These are phyloP conservation scores for Podila verticillata DNA, from an alignment of 192 early-diverging fungal species.

Conservation along the genomic window DNA sequence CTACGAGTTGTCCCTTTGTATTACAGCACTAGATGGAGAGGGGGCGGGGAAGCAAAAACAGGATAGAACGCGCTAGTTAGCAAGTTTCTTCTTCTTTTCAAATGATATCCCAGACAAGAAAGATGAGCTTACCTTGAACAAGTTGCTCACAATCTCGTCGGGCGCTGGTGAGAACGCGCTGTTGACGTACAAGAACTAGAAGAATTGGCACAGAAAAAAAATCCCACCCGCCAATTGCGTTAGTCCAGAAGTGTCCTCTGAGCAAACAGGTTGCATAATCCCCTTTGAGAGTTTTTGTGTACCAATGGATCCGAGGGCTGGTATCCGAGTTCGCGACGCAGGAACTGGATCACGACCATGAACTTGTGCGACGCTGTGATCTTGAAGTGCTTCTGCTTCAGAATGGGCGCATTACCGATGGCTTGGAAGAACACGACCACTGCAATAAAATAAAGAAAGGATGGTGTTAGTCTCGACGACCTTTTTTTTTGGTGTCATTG, in stretches of 20 bases:
- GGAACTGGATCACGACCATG: conserved; percentile 84
- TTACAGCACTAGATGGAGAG: conserved; percentile 76
- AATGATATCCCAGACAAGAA: background rate
- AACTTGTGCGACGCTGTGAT: conserved; percentile 87
- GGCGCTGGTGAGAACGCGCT: conserved; percentile 95
- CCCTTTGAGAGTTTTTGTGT: too few relatives aligned
- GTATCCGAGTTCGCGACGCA: conserved; percentile 84
- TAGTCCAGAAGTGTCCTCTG: background rate
- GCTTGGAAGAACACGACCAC: conserved; percentile 88
- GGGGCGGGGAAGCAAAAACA: background rate
- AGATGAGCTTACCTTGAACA: conserved; percentile 73
- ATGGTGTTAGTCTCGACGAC: background rate
- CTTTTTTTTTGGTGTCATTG: too few relatives aligned
- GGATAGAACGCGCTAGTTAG: background rate
- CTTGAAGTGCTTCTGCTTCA: conserved; percentile 88
- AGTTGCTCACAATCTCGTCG: conserved; percentile 85
- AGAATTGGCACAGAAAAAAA: background rate
- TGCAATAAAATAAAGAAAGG: conserved; percentile 15
- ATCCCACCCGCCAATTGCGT: background rate
- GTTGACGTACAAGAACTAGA: conserved; percentile 91
- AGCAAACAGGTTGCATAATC: background rate
- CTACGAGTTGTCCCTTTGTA: conserved; percentile 81
- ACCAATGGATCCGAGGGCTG: conserved; percentile 79
- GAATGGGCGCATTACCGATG: conserved; percentile 90
- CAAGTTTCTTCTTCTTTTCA: background rate